Evolutionary conservation across 2,329 filamentous ascomycete genomes (phyloP).

Genomic region (Grosmannia clavigera): DNA sequence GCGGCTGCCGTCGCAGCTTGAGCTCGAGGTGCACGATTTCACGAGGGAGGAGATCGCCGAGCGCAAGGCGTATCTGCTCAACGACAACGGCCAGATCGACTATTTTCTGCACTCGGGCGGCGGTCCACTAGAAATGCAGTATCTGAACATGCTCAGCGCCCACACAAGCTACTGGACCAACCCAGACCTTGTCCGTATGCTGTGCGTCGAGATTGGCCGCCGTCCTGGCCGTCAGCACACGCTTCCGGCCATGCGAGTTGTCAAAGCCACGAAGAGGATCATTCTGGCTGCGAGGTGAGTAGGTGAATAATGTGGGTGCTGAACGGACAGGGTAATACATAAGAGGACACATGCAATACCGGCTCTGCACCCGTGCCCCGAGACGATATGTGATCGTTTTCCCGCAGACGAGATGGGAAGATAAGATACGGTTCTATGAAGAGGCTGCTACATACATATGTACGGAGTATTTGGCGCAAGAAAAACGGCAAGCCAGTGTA

Average conservation of each 20-base stretch:
- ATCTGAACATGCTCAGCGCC: conserved; percentile 91
- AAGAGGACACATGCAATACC: no score
- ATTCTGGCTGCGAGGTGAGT: neutral
- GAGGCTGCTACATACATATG: no score
- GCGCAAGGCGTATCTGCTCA: conserved; percentile 73
- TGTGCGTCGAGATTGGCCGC: conserved; percentile 79
- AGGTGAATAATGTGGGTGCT: no score
- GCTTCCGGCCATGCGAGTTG: conserved; percentile 44
- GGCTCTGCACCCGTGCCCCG: no score
- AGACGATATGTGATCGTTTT: no score
- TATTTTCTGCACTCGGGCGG: conserved; percentile 75
- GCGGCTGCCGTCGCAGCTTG: conserved; percentile 54
- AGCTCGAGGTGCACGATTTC: conserved; percentile 93
- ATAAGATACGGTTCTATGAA: no score
- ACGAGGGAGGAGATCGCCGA: conserved; percentile 85
- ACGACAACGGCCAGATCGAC: conserved; percentile 94
- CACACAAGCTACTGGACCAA: conserved; percentile 91
- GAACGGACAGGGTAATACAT: no score
- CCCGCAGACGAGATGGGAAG: no score
- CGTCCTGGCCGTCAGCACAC: conserved; percentile 51
- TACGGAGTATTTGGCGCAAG: no score
- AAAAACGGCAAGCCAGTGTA: no score
- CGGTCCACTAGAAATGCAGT: conserved; percentile 86
- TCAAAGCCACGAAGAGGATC: conserved; percentile 35
- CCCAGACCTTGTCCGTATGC: conserved; percentile 75